Percentiles rank a stretch among this genome's conserved stretches.
Evolutionary conservation across 371 early-diverging fungal genomes (phyloP).

Genomic region (Mortierella polycephala): DNA sequence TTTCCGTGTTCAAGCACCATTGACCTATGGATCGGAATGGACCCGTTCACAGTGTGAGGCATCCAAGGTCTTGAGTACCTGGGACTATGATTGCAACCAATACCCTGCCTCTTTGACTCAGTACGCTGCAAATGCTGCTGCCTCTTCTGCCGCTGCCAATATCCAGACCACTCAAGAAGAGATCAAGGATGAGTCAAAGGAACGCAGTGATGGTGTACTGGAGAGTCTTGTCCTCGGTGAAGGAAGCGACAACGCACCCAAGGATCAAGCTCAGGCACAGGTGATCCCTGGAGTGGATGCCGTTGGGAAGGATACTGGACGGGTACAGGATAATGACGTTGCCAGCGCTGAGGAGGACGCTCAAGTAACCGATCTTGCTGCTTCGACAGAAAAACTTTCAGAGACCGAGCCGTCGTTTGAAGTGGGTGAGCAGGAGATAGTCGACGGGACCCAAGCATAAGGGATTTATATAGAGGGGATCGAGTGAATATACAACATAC

Average conservation of each 20-base stretch:
- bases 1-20: conserved; percentile 72
- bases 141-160: not conserved
- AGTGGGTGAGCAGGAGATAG: not conserved
- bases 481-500: not conserved
- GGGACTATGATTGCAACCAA: conserved; percentile 41
- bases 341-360: not conserved
- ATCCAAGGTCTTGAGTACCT: conserved; percentile 21
- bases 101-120: conserved; percentile 13
- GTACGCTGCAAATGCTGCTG: conserved; percentile 10
- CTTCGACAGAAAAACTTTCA: not conserved
- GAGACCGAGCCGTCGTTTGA: conserved; percentile 7
- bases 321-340: not conserved
- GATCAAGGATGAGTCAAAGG: not conserved
- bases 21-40: conserved; percentile 77
- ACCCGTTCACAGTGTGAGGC: conserved; percentile 25
- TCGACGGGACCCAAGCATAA: not conserved
- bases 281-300: not conserved
- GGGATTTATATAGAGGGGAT: not conserved
- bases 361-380: conserved; percentile 1
- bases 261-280: not conserved
- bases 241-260: not conserved
- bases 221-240: not conserved
- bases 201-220: not conserved
- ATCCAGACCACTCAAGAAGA: not conserved
- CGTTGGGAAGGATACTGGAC: not conserved